phyloP scores from a whole-genome alignment of 495 filamentous ascomycete species.

The Durotheca rogersii region DNA sequence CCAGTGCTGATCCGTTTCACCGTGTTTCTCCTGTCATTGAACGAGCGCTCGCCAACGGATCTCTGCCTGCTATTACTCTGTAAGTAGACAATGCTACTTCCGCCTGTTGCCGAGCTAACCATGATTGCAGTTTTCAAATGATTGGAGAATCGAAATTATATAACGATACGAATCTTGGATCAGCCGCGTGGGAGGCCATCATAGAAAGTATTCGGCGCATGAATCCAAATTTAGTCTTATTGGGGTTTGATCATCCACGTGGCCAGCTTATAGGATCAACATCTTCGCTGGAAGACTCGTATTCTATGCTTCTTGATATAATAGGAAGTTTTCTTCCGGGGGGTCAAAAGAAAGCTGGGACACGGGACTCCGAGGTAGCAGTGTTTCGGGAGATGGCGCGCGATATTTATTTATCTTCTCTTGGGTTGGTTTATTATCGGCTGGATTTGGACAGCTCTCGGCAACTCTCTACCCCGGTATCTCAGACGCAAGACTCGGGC shows the following conservation, averaged over 20 bases:
- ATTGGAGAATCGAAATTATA: conserved; percentile 11
- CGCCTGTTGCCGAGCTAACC: conserved; percentile 7
- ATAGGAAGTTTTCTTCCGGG: not conserved
- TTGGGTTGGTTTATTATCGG: conserved; percentile 24
- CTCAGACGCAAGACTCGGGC: conserved; percentile 13
- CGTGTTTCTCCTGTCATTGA: conserved; percentile 10
- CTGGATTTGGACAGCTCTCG: conserved; percentile 4
- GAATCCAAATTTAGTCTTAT: conserved; percentile 15
- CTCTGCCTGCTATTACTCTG: conserved; percentile 29
- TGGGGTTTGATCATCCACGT: conserved; percentile 12
- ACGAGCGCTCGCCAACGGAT: conserved; percentile 12
- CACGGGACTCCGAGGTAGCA: not conserved
- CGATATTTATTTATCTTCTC: conserved; percentile 30
- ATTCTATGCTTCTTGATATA: conserved; percentile 14
- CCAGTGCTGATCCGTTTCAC: conserved; percentile 22
- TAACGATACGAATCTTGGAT: conserved; percentile 10
- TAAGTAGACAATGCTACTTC: conserved; percentile 11
- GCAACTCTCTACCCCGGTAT: not conserved
- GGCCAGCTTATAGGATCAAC: conserved; percentile 6
- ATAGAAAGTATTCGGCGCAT: conserved; percentile 18
- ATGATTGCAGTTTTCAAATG: conserved; percentile 23
- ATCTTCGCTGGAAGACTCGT: conserved; percentile 15
- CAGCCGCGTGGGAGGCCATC: conserved; percentile 21
- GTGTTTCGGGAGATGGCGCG: conserved; percentile 24
- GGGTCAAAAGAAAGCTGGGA: not conserved